Conservation (phyloP, 2,329 filamentous ascomycete species). For the Cladosporium velox region DNA sequence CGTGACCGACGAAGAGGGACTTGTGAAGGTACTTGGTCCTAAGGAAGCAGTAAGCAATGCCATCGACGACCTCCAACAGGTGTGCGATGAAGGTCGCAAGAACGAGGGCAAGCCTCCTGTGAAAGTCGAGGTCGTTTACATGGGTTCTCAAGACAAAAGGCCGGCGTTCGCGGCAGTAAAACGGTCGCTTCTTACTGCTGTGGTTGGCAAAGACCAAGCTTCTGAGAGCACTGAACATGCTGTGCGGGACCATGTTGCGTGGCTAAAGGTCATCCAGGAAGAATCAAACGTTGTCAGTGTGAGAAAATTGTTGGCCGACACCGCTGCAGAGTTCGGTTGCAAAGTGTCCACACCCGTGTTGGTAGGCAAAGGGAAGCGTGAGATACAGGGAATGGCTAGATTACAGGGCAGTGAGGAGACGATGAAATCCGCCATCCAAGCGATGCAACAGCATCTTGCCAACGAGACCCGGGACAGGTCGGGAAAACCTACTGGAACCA, state of each 20-base stretch:
- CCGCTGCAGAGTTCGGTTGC: background rate
- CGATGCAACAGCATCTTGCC: background rate
- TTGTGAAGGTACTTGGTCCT: no score
- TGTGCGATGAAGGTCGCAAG: no score
- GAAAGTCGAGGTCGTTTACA: no score
- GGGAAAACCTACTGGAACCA: background rate
- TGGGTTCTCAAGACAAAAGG: no score
- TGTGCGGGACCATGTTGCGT: background rate
- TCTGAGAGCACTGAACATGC: background rate
- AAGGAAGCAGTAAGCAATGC: no score
- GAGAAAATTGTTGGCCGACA: background rate
- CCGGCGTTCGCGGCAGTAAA: background rate
- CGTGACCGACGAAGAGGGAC: no score
- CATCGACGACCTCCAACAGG: no score
- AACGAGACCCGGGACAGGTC: background rate
- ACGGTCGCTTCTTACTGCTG: background rate
- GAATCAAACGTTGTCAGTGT: background rate
- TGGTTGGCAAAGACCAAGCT: background rate
- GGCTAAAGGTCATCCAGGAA: background rate
- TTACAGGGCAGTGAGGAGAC: background rate
- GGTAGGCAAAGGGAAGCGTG: background rate
- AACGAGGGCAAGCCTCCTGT: no score
- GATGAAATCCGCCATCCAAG: background rate
- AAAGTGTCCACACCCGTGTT: background rate
- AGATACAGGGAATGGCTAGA: background rate